Percentiles rank a stretch among this genome's conserved stretches.
Conservation (phyloP, 306 rosid species). For the Myrica gale region DNA sequence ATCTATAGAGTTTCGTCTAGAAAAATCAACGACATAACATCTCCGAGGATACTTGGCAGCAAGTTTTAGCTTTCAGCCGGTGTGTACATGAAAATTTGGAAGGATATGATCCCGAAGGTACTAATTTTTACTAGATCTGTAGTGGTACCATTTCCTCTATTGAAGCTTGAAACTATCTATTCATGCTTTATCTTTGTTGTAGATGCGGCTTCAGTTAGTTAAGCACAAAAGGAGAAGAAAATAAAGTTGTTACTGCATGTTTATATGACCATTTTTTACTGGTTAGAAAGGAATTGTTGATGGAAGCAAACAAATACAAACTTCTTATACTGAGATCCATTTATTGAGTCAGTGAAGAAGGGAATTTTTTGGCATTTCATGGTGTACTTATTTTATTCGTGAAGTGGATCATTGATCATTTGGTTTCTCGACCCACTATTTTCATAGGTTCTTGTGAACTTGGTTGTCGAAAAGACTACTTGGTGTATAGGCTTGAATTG, state of each 20-base stretch:
- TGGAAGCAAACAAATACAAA: neutral
- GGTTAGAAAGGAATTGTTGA: neutral
- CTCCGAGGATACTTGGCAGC: constrained; percentile 96
- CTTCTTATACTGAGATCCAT: neutral
- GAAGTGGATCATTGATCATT: neutral
- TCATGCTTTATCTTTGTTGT: neutral
- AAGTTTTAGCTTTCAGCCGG: constrained; percentile 91
- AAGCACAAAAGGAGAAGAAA: neutral
- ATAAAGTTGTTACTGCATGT: neutral
- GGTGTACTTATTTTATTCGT: neutral
- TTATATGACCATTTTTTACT: neutral
- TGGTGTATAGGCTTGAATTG: neutral
- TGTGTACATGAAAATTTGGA: constrained; percentile 82
- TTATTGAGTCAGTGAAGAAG: neutral
- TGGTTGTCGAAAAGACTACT: neutral
- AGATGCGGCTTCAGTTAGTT: neutral
- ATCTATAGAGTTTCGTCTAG: constrained; percentile 45
- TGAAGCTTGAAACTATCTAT: neutral
- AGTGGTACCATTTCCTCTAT: neutral
- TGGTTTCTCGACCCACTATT: neutral
- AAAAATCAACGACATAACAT: constrained; percentile 91
- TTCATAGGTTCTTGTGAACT: neutral
- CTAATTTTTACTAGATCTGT: constrained; percentile 13
- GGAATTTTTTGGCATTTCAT: neutral
- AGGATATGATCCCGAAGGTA: constrained; percentile 98